Evolutionary conservation across 805 yeast species (phyloP).

Genomic region (Komagataella populi): DNA sequence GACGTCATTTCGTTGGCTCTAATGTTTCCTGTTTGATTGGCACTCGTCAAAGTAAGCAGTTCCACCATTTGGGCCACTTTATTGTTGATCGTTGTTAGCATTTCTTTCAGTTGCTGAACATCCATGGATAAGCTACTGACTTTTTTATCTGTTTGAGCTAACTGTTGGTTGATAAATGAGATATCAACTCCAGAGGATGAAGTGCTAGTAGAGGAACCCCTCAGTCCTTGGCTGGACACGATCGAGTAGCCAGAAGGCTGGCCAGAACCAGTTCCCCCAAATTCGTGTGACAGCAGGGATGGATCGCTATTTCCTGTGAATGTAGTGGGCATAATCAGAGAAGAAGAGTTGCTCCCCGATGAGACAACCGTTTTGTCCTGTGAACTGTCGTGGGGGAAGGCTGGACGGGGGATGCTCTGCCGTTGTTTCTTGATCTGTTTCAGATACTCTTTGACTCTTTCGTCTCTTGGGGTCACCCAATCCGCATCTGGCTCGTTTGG

Average conservation of each 20-base stretch:
- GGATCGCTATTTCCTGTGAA: not conserved
- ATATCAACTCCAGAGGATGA: not conserved
- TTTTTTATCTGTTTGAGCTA: not conserved
- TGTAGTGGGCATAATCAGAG: not conserved
- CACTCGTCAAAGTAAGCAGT: not conserved
- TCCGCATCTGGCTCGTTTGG: not conserved
- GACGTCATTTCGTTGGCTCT: not conserved
- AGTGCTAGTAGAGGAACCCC: not conserved
- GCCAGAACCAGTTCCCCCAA: not conserved
- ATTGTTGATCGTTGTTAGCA: not conserved
- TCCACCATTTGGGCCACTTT: not conserved
- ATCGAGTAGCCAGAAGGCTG: not conserved
- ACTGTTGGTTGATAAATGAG: not conserved
- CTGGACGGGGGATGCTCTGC: not conserved
- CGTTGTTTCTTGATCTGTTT: constrained; percentile 1
- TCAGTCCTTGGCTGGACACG: not conserved
- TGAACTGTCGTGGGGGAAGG: not conserved
- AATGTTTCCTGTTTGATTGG: not conserved
- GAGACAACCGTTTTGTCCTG: not conserved
- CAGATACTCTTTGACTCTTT: constrained; percentile 3
- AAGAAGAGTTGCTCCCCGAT: not conserved
- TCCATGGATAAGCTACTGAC: not conserved
- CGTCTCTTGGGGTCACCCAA: constrained; percentile 4
- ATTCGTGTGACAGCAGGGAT: not conserved
- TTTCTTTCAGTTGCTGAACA: not conserved